Base-by-base conservation (phyloP, 2,329 filamentous ascomycete genomes). In the Hansfordia pulvinata region DNA sequence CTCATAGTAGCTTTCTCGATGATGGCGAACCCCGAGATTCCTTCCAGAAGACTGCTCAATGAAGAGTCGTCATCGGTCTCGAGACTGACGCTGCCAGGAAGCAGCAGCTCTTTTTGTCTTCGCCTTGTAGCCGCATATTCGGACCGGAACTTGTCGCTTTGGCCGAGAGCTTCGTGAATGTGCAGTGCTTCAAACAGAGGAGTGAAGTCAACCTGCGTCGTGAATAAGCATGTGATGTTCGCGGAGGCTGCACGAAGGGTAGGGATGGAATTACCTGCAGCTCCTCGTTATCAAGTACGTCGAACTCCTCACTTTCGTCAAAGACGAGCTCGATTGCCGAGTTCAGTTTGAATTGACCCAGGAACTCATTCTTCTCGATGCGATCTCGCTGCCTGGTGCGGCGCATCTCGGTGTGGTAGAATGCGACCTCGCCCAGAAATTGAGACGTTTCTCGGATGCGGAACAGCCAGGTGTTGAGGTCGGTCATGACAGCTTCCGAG, bases 391-490 rank as follows among this genome's bases (percentile, higher is more conserved):
- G 84, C 26, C 88, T 70, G 14, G 74, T 71, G 35, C 88, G 71
- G 23, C 90, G 74, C 47, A 92, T 70, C 41, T 94, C 81, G 0
- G 90, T 98, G 45, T 96, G 85, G 45, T 92, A 96, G 47, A 98
- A 92, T 4, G 90, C 86, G 6, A 98, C 83, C 49, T 98, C 90
- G 4, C 90, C 90, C 6, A 98, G 58, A 36, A 93, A 94, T 40
- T 94, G 88, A 2, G 90, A 94, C 11, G 85, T 93, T 52, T 98
- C 90, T 42, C 90, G 76, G 35, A 98, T 93, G 13, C 83, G 76
- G 44, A 80, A 98, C 8, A 98, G 63, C 90, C 90, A 98, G 1
- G 85, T 94, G 46, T 96, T 96, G 29, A 98, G 57, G 52, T 98
- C 90, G 3, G 73, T 80, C 84, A 96, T 96, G 38, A 98, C 90